Evolutionary conservation across 768 basidiomycete species (phyloP).

Genomic region (Piloderma croceum): DNA sequence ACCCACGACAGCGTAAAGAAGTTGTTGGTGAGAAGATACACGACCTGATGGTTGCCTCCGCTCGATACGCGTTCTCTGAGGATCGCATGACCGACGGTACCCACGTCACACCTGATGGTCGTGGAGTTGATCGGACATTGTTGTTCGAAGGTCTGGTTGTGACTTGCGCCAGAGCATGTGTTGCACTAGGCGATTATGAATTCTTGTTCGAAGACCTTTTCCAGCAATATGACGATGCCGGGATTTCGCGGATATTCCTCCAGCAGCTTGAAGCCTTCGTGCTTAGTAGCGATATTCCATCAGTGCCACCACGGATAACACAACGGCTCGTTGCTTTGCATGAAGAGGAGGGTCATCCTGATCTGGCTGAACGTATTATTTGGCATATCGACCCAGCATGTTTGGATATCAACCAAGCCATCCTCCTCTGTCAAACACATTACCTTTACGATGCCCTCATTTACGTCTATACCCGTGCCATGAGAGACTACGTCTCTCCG

Average conservation of each 20-base stretch:
- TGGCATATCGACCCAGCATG: conserved; percentile 93
- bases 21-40: conserved; percentile 72
- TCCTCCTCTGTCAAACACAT: conserved; percentile 76
- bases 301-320: conserved; percentile 82
- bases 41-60: conserved; percentile 83
- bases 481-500: conserved; percentile 86
- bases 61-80: conserved; percentile 88
- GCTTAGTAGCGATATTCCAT: conserved; percentile 62
- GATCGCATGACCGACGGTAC: conserved; percentile 90
- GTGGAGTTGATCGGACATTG: conserved; percentile 87
- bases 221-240: conserved; percentile 78
- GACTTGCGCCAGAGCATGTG: conserved; percentile 71
- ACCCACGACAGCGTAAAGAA: conserved; percentile 46
- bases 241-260: conserved; percentile 83
- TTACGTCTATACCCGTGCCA: conserved; percentile 85
- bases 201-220: conserved; percentile 93
- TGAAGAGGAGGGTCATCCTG: conserved; percentile 62
- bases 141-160: conserved; percentile 86
- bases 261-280: conserved; percentile 77
- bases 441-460: conserved; percentile 90
- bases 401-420: conserved; percentile 90
- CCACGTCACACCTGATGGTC: conserved; percentile 72
- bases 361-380: conserved; percentile 81
- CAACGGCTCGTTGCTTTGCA: conserved; percentile 79
- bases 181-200: conserved; percentile 74